Conservation (phyloP, 2,329 filamentous ascomycete species). For the Botryotinia narcissicola region DNA sequence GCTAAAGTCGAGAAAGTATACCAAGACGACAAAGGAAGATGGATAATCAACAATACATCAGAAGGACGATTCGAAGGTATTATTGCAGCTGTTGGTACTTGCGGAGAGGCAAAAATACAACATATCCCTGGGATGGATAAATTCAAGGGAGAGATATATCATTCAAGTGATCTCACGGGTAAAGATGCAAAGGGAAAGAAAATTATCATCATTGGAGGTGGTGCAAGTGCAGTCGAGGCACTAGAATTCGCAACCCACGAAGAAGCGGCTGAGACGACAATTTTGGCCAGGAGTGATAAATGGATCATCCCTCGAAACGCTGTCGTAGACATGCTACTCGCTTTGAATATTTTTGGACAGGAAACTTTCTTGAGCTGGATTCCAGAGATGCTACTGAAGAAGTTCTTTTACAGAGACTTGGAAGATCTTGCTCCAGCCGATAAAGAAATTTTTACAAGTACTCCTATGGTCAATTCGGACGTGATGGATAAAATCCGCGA, state of each 20-base stretch:
- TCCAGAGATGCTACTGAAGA: slow-evolving; percentile 70
- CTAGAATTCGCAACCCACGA: slow-evolving; percentile 72
- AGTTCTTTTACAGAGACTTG: slow-evolving; percentile 81
- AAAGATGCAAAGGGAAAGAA: slow-evolving; percentile 72
- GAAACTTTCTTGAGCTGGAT: slow-evolving; percentile 76
- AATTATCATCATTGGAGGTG: slow-evolving; percentile 73
- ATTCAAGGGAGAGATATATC: slow-evolving; percentile 70
- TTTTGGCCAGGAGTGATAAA: slow-evolving; percentile 76
- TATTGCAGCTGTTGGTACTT: slow-evolving; percentile 76
- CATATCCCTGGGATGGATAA: slow-evolving; percentile 66
- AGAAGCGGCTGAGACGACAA: slow-evolving; percentile 64
- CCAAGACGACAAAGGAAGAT: slow-evolving; percentile 64
- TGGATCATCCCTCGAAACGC: slow-evolving; percentile 85
- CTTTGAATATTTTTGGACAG: slow-evolving; percentile 75
- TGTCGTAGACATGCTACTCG: slow-evolving; percentile 68
- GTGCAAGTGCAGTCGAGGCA: slow-evolving; percentile 78
- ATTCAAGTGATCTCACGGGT: slow-evolving; percentile 73
- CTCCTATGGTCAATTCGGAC: slow-evolving; percentile 83
- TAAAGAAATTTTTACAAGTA: slow-evolving; percentile 77
- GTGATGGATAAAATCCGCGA: slow-evolving; percentile 72
- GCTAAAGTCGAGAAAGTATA: slow-evolving; percentile 67
- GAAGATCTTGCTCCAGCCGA: slow-evolving; percentile 66
- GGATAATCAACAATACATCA: slow-evolving; percentile 72
- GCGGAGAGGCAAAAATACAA: slow-evolving; percentile 74
- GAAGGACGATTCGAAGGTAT: slow-evolving; percentile 76